Base-by-base conservation (phyloP, 83 land plant genomes). In the Diphasiastrum complanatum region DNA sequence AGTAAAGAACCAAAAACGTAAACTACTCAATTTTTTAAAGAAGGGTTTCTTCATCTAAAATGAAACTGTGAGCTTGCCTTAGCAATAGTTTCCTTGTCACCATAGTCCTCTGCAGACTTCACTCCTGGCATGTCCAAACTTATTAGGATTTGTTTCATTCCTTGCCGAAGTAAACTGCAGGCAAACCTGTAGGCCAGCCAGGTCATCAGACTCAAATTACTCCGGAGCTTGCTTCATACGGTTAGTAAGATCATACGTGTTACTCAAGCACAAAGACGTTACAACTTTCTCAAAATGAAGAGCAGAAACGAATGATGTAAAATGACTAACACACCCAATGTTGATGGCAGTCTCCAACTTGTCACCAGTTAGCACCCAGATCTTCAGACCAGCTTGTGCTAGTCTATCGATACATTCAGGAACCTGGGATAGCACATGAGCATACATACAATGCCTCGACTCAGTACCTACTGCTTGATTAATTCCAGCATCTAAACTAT, bases 311-410 rank as follows among this genome's bases (percentile, higher is more conserved):
- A n/a, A n/a, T n/a, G n/a, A n/a, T n/a, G n/a, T n/a, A n/a, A n/a
- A n/a, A n/a, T n/a, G n/a, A n/a, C n/a, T n/a, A n/a, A 55, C 59
- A 11, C 35, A 55, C 59, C 59, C 59, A 55, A 55, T 55, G 34
- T 55, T 36, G 25, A 92, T 92, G 25, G 97, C 97, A 62, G 97
- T 92, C 67, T 92, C 97, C 79, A 78, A 80, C 77, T 92, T 92
- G 74, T 92, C 97, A 33, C 97, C 97, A 33, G 97, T 92, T 47
- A 92, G 69, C 56, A 92, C 95, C 97, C 97, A 92, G 59, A 92
- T 75, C 78, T 92, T 92, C 18, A 92, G 78, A 71, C 97, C 97
- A 64, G 97, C 97, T 73, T 88, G 84, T 34, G 95, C 95, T 32
- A 92, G 86, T 56, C 77, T 80, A 53, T 87, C 95, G 64, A 92